Conservation (phyloP, 495 filamentous ascomycete genomes). For the Aspergillus egyptiacus region DNA sequence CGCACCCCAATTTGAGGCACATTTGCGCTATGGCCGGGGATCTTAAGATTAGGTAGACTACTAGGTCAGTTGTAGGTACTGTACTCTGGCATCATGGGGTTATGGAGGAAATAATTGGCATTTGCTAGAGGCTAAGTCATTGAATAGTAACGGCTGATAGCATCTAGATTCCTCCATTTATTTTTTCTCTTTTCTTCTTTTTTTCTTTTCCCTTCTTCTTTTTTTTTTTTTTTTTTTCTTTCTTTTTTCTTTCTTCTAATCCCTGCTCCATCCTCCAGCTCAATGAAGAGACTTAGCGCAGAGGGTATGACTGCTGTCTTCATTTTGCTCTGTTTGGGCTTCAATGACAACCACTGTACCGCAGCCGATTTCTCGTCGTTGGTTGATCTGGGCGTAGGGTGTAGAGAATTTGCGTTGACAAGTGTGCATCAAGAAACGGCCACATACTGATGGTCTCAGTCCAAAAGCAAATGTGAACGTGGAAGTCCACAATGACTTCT, state of each 20-base stretch:
- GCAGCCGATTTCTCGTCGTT: neutral
- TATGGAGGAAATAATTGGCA: slow-evolving; percentile 28
- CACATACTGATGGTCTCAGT: neutral
- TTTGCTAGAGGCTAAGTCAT: slow-evolving; percentile 25
- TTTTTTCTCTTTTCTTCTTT: slow-evolving; percentile 15
- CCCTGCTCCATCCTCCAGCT: too few relatives aligned
- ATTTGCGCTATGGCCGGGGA: neutral
- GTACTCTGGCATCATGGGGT: too few relatives aligned
- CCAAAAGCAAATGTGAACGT: neutral
- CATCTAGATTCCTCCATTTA: slow-evolving; percentile 30
- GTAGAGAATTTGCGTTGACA: neutral
- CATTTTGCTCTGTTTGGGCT: neutral
- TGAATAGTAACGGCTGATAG: slow-evolving; percentile 4
- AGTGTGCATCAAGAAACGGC: neutral
- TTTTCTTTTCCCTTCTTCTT: slow-evolving; percentile 5
- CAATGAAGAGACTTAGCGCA: neutral
- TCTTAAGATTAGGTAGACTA: neutral
- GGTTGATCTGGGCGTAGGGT: neutral
- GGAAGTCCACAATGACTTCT: neutral
- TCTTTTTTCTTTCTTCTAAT: neutral
- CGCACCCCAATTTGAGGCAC: neutral
- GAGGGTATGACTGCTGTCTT: neutral
- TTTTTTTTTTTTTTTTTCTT: slow-evolving; percentile 16
- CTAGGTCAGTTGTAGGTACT: neutral
- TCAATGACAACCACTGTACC: neutral